These are phyloP conservation scores for Acer yangbiense DNA, from an alignment of 345 rosid species.

Conservation along the genomic window DNA sequence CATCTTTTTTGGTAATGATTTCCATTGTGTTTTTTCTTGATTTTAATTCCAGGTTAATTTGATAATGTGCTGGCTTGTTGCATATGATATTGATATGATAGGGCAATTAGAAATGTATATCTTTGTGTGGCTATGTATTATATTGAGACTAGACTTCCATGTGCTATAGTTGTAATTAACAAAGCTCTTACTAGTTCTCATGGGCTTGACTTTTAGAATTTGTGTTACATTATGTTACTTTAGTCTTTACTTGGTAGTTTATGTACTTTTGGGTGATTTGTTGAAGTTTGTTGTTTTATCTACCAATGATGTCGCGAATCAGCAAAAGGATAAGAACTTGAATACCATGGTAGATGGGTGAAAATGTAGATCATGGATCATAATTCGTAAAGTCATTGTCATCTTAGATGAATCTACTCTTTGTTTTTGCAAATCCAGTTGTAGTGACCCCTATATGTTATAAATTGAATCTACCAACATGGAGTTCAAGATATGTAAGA, in stretches of 20 bases:
- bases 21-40: not conserved
- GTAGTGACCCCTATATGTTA: too few relatives aligned
- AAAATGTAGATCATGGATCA: too few relatives aligned
- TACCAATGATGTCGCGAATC: too few relatives aligned
- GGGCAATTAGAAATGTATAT: not conserved
- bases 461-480: too few relatives aligned
- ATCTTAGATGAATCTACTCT: too few relatives aligned
- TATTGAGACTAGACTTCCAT: not conserved
- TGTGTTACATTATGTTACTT: not conserved
- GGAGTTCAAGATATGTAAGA: too few relatives aligned
- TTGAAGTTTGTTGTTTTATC: not conserved
- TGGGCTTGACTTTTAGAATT: not conserved
- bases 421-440: too few relatives aligned
- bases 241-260: not conserved
- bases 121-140: not conserved
- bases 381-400: too few relatives aligned
- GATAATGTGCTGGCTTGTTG: not conserved
- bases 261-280: not conserved
- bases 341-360: too few relatives aligned
- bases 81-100: not conserved
- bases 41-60: not conserved
- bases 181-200: not conserved
- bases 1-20: too few relatives aligned
- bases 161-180: not conserved
- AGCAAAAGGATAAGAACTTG: too few relatives aligned